phyloP scores from a whole-genome alignment of 441 rosid species.

The Viola pubescens region DNA sequence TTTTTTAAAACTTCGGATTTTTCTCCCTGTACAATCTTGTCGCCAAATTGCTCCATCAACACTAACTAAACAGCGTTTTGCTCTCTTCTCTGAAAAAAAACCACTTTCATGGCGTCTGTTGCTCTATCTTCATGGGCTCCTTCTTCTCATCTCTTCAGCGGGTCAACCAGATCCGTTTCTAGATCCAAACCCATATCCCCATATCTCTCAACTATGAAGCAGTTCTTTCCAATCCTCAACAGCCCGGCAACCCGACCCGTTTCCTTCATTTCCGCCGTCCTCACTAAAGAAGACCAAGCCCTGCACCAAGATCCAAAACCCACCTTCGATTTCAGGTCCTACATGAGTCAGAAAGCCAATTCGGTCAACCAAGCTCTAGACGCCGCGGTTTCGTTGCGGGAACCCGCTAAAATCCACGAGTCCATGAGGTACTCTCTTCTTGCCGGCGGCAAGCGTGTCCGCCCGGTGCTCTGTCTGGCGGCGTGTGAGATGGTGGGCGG shows the following conservation, averaged over 20 bases:
- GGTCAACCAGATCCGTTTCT: conserved; percentile 32
- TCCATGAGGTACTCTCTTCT: conserved; percentile 86
- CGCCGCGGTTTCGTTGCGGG: conserved; percentile 44
- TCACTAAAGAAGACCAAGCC: conserved; percentile 34
- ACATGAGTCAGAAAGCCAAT: conserved; percentile 48
- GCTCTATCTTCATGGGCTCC: conserved; percentile 41
- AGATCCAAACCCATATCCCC: conserved; percentile 22
- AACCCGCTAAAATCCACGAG: conserved; percentile 65
- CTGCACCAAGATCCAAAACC: conserved; percentile 32
- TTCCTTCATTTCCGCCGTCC: conserved; percentile 31
- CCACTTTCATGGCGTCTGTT: conserved; percentile 38
- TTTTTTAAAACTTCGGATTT: too few species aligned
- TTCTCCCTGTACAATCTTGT: too few species aligned
- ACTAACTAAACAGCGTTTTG: too few species aligned
- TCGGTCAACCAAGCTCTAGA: conserved; percentile 61
- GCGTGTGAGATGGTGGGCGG: conserved; percentile 81
- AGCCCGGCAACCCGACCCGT: too few species aligned
- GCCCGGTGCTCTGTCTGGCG: conserved; percentile 64
- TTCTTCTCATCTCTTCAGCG: conserved; percentile 24
- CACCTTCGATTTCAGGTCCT: conserved; percentile 57
- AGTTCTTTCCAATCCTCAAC: conserved; percentile 9
- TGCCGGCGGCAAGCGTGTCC: conserved; percentile 74
- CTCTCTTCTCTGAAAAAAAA: background rate
- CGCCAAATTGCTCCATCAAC: too few species aligned
- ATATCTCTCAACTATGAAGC: conserved; percentile 3